Base-by-base conservation (phyloP, 2,329 filamentous ascomycete genomes). In the Ophiosphaerella herpotricha region DNA sequence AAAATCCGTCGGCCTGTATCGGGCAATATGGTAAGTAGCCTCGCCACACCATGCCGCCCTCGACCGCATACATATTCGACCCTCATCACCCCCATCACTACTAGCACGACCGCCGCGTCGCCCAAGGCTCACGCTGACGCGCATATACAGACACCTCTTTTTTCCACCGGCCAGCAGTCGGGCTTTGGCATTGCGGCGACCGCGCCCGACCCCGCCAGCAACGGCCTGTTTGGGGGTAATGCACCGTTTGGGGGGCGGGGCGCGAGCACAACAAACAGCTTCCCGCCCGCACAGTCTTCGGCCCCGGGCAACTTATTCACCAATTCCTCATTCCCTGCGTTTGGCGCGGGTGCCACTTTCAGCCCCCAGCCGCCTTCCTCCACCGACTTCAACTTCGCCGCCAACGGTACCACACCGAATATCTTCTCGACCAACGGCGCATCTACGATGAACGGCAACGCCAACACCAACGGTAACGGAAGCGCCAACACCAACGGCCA, bases 251-350 rank as follows among this genome's bases (percentile, higher is more conserved):
- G 18, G 4, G 18, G 18, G 4, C 2, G 18, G 18, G 4, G 18
- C 18, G 18, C 18, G 18, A 21, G 18, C 54, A 48, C 61, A 7
- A 67, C 64, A 5, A 70, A 44, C 53, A 71, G 66, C 54, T 71
- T 71, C 46, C 68, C 69, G 7, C 65, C 67, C 12, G 58, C 65
- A 5, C 66, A 67, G 43, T 35, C 65, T 3, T 42, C 61, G 1
- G 53, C 60, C 13, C 57, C 67, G 23, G 62, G 43, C 58, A 67
- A 57, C 38, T 35, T 56, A 11, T 70, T 72, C 50, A 50, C 59
- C 31, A 67, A 43, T 46, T 64, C 63, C 12, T 72, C 68, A 1
- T 72, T 72, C 36, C 67, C 67, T 12, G 54, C 65, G 3, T 70
- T 72, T 39, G 68, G 68, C 36, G 62, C 53, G 14, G 6, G 26